Evolutionary conservation across 176 grass and related monocot species (phyloP), one percentile per base, ranked within the genome.

Genomic region (Calamus simplicifolius): DNA sequence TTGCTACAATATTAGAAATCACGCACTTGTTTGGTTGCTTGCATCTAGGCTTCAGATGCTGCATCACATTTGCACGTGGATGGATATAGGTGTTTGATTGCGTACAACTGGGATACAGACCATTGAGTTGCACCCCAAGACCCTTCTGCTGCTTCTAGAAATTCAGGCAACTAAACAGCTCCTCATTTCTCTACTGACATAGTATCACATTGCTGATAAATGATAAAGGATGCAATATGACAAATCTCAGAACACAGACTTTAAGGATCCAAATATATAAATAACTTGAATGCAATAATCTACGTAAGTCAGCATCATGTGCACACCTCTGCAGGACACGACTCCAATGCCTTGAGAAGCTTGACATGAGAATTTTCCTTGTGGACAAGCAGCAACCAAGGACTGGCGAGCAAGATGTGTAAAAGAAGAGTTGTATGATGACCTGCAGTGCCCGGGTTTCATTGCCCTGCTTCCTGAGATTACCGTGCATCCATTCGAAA

Each of bases 401-500:
- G 7, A 15, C 4, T 27, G 15, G 27, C 14, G 38, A 50, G 55
- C 27, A 27, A 49, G 29, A 16, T 5, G 50, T 50, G 13, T 58
- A 1, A 29, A 18, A 35, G 29, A 54, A 17, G 55, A 59, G 21
- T 58, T 51, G 10, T 25, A 48, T 14, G 23, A 26, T 18, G 21
- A 13, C 16, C 35, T 59, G 68, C 38, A 58, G 50, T 19, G 21
- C 16, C 54, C 1, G n/a, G 21, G 68, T 70, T 56, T 58, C 14
- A 18, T 58, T 4, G 38, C 6, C 16, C 50, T 55, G 35, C 55
- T 70, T 7, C 68, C 68, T 16, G 19, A 54, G 17, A 50, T 53
- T 57, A 59, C 43, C 54, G 28, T 57, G 35, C 55, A 48, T 70
- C 68, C 68, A 51, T 59, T 70, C 6, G 59, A 38, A 70, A 59